These are phyloP conservation scores for Clavariopsis aquatica DNA, from an alignment of 495 filamentous ascomycete species.

Conservation along the genomic window DNA sequence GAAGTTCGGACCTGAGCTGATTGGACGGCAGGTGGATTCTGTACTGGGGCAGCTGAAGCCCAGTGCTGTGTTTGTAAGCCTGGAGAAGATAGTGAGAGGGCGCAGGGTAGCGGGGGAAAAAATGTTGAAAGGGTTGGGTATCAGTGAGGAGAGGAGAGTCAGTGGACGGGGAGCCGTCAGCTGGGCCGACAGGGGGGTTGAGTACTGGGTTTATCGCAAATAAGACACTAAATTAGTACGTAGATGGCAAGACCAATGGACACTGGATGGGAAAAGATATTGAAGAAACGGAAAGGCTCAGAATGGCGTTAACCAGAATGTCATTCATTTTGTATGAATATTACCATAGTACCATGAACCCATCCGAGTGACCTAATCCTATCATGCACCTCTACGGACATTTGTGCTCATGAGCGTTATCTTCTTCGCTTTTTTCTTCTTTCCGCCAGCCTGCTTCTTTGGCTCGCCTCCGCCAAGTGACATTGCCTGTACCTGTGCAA, in stretches of 20 bases:
- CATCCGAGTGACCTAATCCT: neutral
- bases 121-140: neutral
- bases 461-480: constrained; percentile 42
- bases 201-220: constrained; percentile 3
- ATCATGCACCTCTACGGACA: constrained; percentile 65
- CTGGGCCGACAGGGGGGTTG: neutral
- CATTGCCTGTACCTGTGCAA: constrained; percentile 47
- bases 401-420: constrained; percentile 93
- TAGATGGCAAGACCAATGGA: neutral
- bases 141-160: constrained; percentile 5
- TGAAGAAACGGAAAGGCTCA: neutral
- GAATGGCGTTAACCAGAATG: neutral
- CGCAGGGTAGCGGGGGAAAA: neutral
- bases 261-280: neutral
- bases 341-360: constrained; percentile 8
- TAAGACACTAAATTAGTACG: neutral
- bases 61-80: constrained; percentile 14
- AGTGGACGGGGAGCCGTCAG: neutral
- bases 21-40: neutral
- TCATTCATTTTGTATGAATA: neutral
- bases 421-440: constrained; percentile 91
- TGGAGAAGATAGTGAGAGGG: constrained; percentile 6
- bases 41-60: constrained; percentile 9
- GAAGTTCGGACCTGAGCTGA: constrained; percentile 4
- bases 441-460: constrained; percentile 42